A percentile compares a stretch with the other conserved stretches of the same genome.
Conservation (phyloP, 1,284 basidiomycete genomes). For the Ustilago loliicola region DNA sequence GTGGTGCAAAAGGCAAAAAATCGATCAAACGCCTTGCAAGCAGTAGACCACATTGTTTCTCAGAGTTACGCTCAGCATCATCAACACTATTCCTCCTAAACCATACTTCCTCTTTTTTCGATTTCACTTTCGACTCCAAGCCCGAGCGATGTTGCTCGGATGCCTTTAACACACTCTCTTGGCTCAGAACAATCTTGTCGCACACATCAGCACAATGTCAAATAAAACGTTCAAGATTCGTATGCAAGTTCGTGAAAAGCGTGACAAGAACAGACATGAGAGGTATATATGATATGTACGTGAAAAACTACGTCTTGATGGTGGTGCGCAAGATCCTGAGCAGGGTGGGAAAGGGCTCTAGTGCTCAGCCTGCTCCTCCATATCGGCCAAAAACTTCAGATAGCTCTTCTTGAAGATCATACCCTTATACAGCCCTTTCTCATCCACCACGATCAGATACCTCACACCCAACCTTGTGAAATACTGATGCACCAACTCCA, state of each 20-base stretch:
- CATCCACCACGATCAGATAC: constrained; percentile 79
- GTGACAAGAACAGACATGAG: neutral
- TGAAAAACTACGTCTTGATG: no score
- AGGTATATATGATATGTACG: constrained; percentile 1
- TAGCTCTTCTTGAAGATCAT: constrained; percentile 88
- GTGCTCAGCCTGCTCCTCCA: constrained; percentile 26
- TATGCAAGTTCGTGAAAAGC: constrained; percentile 4
- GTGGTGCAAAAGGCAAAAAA: constrained; percentile 23
- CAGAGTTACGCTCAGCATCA: constrained; percentile 26
- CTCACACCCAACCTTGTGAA: constrained; percentile 61
- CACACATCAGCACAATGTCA: neutral
- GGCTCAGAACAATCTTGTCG: neutral
- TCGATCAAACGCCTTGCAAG: constrained; percentile 15
- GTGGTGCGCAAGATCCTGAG: neutral
- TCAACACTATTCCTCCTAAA: neutral
- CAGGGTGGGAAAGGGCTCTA: neutral
- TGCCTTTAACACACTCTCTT: neutral
- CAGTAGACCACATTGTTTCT: constrained; percentile 30
- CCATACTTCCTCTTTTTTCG: neutral
- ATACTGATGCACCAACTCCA: constrained; percentile 86
- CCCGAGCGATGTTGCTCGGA: neutral
- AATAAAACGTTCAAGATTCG: neutral
- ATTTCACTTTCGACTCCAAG: neutral
- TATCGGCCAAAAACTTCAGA: constrained; percentile 45
- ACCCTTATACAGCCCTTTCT: constrained; percentile 86